Percentiles rank a stretch among this genome's conserved stretches.
Conservation (phyloP, 148 eudicot genomes). For the Spergularia bocconei region DNA sequence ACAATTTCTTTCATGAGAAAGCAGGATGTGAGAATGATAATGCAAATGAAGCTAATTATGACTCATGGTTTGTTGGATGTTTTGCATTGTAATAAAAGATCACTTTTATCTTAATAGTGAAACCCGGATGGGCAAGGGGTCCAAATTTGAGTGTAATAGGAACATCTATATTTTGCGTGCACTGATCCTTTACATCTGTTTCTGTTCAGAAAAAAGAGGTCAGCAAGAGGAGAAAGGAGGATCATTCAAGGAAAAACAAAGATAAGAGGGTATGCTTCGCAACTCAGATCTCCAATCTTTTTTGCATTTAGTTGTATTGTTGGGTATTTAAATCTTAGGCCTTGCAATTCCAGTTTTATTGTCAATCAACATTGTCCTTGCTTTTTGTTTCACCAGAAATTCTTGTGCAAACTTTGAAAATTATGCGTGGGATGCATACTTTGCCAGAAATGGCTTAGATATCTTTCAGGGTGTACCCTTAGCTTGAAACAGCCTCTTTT, state of each 20-base stretch:
- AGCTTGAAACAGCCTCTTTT: neutral
- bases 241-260: conserved; percentile 65
- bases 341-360: neutral
- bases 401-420: too few relatives aligned
- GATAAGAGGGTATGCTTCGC: conserved; percentile 59
- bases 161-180: neutral
- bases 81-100: neutral
- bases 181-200: conserved; percentile 1
- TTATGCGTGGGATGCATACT: neutral
- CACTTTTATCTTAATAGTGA: neutral
- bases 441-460: neutral
- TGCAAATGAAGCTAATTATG: neutral
- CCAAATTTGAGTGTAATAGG: neutral
- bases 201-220: conserved; percentile 71
- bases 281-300: neutral
- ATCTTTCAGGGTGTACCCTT: neutral
- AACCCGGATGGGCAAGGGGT: neutral
- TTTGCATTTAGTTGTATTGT: neutral
- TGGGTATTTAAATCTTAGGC: neutral
- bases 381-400: neutral
- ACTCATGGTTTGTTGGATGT: neutral
- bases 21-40: neutral
- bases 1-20: neutral
- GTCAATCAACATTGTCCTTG: neutral
- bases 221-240: conserved; percentile 84